These are phyloP conservation scores for Peronospora farinosa DNA, from an alignment of 352 stramenopile genomes.

Conservation along the genomic window DNA sequence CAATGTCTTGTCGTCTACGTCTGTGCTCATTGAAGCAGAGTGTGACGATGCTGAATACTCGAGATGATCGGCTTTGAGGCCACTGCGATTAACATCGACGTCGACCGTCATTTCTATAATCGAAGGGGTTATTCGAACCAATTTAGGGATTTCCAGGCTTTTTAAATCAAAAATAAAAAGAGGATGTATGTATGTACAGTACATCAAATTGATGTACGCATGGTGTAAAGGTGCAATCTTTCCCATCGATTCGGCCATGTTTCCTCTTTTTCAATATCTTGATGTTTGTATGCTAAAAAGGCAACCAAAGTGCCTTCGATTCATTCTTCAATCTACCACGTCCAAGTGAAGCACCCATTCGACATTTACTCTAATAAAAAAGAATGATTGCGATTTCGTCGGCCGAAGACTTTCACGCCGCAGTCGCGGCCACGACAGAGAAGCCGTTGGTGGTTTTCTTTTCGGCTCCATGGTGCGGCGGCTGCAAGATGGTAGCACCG, in stretches of 20 bases:
- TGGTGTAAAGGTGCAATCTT: conserved; percentile 20
- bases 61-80: not conserved
- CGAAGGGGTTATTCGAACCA: too few relatives aligned
- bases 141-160: too few relatives aligned
- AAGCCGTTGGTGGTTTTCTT: conserved; percentile 46
- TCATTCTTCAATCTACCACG: conserved; percentile 32
- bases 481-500: conserved; percentile 57
- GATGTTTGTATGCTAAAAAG: conserved; percentile 17
- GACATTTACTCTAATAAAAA: not conserved
- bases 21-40: conserved; percentile 2
- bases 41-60: not conserved
- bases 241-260: conserved; percentile 10
- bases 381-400: conserved; percentile 36
- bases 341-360: conserved; percentile 10
- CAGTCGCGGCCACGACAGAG: conserved; percentile 23
- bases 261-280: conserved; percentile 4
- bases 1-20: conserved; percentile 10
- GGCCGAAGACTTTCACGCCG: conserved; percentile 37
- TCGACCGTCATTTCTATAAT: conserved; percentile 7
- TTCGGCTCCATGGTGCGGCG: conserved; percentile 58
- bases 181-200: not conserved
- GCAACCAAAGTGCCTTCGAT: not conserved
- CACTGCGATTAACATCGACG: not conserved
- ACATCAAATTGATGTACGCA: conserved; percentile 2
- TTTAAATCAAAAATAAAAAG: too few relatives aligned